A percentile compares a stretch with the other conserved stretches of the same genome.
Conservation (phyloP, 2,329 filamentous ascomycete genomes). For the Cryphonectria carpinicola region DNA sequence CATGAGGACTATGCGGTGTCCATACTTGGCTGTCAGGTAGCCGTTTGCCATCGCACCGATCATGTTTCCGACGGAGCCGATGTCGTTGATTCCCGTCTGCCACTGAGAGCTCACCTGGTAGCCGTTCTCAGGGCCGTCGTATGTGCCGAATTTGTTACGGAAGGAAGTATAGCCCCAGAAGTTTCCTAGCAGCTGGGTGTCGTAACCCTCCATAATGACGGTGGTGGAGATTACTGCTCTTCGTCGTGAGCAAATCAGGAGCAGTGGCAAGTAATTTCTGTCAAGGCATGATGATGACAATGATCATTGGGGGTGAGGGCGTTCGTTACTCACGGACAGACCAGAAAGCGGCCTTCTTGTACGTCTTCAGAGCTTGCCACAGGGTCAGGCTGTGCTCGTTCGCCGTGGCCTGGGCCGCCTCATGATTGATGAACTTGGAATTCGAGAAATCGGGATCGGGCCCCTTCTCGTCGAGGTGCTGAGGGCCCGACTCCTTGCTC, state of each 20-base stretch:
- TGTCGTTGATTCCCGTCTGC: conserved; percentile 53
- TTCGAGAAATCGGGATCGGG: conserved; percentile 37
- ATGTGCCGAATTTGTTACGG: conserved; percentile 46
- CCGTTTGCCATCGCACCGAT: conserved; percentile 48
- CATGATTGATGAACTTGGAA: conserved; percentile 42
- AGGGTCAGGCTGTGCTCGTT: conserved; percentile 43
- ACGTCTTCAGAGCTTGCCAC: conserved; percentile 43
- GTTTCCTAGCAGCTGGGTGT: conserved; percentile 50
- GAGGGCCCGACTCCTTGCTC: conserved; percentile 25
- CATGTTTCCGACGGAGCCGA: conserved; percentile 41
- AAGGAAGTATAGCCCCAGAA: conserved; percentile 50
- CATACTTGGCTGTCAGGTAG: conserved; percentile 45
- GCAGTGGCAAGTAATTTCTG: background rate
- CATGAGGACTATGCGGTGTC: conserved; percentile 51
- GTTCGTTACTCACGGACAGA: conserved; percentile 41
- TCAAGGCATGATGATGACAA: background rate
- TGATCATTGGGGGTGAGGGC: background rate
- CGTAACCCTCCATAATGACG: conserved; percentile 57
- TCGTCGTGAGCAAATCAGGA: background rate
- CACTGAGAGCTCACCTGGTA: conserved; percentile 55
- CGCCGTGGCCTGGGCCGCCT: conserved; percentile 42
- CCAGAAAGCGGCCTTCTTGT: conserved; percentile 46
- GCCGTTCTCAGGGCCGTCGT: conserved; percentile 38
- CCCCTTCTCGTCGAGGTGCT: conserved; percentile 34
- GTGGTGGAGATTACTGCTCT: conserved; percentile 46